A percentile compares a stretch with the other conserved stretches of the same genome.
Conservation (phyloP, 2,329 filamentous ascomycete species). For the Neurospora sp. region DNA sequence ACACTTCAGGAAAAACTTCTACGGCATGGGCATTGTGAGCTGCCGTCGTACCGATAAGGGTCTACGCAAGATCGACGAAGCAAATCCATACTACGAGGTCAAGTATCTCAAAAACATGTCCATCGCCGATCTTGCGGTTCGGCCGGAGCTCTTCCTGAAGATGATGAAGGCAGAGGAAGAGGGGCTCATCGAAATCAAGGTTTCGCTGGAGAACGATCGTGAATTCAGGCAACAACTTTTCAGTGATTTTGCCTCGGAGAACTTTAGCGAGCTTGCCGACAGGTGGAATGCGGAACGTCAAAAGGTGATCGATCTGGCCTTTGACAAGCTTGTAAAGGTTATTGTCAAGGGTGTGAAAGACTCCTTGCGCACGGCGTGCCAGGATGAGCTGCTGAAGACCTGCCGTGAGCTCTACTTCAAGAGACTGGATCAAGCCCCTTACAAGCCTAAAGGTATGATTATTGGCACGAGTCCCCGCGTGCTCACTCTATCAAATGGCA, state of each 20-base stretch:
- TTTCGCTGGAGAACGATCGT: slow-evolving; percentile 65
- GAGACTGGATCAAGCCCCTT: slow-evolving; percentile 89
- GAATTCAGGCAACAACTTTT: slow-evolving; percentile 70
- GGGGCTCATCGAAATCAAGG: slow-evolving; percentile 75
- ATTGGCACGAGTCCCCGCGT: slow-evolving; percentile 82
- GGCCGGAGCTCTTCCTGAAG: slow-evolving; percentile 84
- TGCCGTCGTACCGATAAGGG: slow-evolving; percentile 91
- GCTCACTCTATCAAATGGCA: slow-evolving; percentile 77
- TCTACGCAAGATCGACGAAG: slow-evolving; percentile 82
- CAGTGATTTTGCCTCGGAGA: slow-evolving; percentile 82
- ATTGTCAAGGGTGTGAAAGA: slow-evolving; percentile 93
- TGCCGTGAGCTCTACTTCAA: slow-evolving; percentile 84
- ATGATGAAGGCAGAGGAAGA: slow-evolving; percentile 98
- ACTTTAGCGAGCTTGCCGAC: slow-evolving; percentile 88
- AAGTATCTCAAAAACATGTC: slow-evolving; percentile 92
- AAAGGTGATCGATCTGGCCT: slow-evolving; percentile 72
- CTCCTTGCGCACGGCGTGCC: slow-evolving; percentile 83
- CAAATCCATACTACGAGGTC: slow-evolving; percentile 94
- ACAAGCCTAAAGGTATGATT: slow-evolving; percentile 87
- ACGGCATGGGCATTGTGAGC: slow-evolving; percentile 73
- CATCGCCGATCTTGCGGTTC: slow-evolving; percentile 66
- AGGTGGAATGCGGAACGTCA: slow-evolving; percentile 86
- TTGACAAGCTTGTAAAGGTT: slow-evolving; percentile 70
- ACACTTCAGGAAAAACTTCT: slow-evolving; percentile 73
- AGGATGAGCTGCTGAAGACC: slow-evolving; percentile 79